Conservation (phyloP, 2,329 filamentous ascomycete genomes). For the Furcasterigmium furcatum region DNA sequence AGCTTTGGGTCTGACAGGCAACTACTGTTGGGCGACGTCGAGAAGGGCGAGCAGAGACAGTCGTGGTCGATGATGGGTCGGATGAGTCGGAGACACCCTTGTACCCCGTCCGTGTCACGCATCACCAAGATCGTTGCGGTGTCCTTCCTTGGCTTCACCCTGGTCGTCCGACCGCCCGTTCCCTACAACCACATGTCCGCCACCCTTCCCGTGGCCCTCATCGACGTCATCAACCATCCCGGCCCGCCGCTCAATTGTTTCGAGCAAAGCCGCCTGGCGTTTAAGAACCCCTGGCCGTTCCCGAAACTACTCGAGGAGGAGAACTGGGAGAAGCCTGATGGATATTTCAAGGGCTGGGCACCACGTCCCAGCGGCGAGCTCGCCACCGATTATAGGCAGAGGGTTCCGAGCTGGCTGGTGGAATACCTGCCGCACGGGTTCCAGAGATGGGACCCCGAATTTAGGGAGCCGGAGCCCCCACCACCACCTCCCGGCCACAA, state of each 20-base stretch:
- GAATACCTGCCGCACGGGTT: conserved; percentile 21
- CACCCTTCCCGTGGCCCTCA: conserved; percentile 24
- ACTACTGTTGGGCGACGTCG: conserved; percentile 8
- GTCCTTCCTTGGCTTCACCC: conserved; percentile 15
- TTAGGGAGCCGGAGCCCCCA: background rate
- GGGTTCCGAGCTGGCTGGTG: conserved; percentile 23
- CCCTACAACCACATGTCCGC: conserved; percentile 26
- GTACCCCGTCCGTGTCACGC: background rate
- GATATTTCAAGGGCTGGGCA: conserved; percentile 28
- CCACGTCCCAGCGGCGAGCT: conserved; percentile 19
- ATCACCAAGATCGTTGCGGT: conserved; percentile 11
- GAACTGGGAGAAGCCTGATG: conserved; percentile 20
- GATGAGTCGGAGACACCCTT: background rate
- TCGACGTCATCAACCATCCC: conserved; percentile 19
- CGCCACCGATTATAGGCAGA: conserved; percentile 18
- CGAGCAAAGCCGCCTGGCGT: background rate
- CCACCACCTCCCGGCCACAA: too few relatives aligned
- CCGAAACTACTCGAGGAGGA: conserved; percentile 20
- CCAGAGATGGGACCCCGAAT: conserved; percentile 19
- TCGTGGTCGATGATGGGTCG: conserved; percentile 11
- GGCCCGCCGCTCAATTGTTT: background rate
- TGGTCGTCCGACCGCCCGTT: conserved; percentile 21
- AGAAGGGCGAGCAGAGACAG: conserved; percentile 1
- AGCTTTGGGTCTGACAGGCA: background rate
- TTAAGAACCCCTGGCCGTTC: conserved; percentile 23